Percentiles rank a stretch among this genome's conserved stretches.
Conservation (phyloP, 257 asterid genomes). For the Jaltomata sinuosa region DNA sequence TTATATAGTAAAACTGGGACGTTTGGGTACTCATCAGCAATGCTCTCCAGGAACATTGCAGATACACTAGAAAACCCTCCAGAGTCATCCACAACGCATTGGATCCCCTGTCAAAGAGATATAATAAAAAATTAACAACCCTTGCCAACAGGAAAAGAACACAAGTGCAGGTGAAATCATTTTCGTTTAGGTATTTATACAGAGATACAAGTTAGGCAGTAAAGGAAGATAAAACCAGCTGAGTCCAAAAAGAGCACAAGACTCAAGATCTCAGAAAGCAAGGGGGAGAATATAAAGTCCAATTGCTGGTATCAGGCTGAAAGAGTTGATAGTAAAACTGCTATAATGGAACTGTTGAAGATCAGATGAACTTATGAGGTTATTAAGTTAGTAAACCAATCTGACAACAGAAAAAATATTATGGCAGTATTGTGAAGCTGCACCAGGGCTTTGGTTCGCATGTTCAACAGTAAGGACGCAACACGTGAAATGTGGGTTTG, state of each 20-base stretch:
- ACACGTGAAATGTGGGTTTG: not conserved
- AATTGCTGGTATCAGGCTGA: not conserved
- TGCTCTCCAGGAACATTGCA: slow-evolving; percentile 69
- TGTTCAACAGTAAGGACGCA: not conserved
- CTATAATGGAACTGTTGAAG: not conserved
- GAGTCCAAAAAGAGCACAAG: not conserved
- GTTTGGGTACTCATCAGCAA: slow-evolving; percentile 87
- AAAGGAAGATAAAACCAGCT: not conserved
- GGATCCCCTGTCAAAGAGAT: slow-evolving; percentile 57
- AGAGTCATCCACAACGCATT: slow-evolving; percentile 66
- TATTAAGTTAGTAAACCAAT: not conserved
- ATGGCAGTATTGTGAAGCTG: not conserved
- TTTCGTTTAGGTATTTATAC: not conserved
- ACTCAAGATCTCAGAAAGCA: not conserved
- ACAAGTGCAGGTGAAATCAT: not conserved
- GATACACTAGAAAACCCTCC: slow-evolving; percentile 93
- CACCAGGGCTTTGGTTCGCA: not conserved
- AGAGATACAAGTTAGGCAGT: not conserved
- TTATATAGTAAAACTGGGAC: slow-evolving; percentile 71
- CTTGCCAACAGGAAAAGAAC: not conserved
- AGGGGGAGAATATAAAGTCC: too few species aligned
- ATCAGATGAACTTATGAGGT: not conserved
- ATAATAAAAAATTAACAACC: not conserved
- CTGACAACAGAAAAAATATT: not conserved
- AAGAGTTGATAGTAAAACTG: not conserved